Percentiles rank a stretch among this genome's conserved stretches.
phyloP scores from a whole-genome alignment of 345 rosid genomes.

The Murraya paniculata region DNA sequence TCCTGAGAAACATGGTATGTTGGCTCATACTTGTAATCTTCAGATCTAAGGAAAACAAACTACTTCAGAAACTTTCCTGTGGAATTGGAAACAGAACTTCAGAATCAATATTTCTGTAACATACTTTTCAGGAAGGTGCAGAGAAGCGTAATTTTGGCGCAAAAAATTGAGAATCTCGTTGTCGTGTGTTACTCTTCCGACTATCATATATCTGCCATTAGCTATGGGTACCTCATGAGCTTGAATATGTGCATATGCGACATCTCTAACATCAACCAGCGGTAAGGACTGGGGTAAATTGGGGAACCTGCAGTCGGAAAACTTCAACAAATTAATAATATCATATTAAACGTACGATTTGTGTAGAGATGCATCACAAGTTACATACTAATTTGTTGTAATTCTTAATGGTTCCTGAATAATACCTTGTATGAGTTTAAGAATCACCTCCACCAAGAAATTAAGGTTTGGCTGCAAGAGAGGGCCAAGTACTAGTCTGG shows the following conservation, averaged over 20 bases:
- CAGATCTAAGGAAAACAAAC: conserved; percentile 41
- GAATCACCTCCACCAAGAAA: conserved; percentile 17
- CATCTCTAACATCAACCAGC: conserved; percentile 53
- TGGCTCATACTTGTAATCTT: conserved; percentile 65
- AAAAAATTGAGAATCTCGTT: conserved; percentile 12
- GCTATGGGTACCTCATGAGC: conserved; percentile 51
- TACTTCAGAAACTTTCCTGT: conserved; percentile 1
- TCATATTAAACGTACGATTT: neutral
- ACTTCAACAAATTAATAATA: neutral
- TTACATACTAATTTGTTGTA: neutral
- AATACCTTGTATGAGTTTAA: conserved; percentile 30
- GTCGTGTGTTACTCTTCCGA: conserved; percentile 18
- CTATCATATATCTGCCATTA: conserved; percentile 38
- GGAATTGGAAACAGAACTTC: conserved; percentile 18
- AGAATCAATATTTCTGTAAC: neutral
- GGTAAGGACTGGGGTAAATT: conserved; percentile 10
- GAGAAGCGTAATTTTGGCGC: conserved; percentile 5
- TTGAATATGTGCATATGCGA: conserved; percentile 54
- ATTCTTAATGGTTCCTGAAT: neutral
- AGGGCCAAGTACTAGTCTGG: conserved; percentile 45
- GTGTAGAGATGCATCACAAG: neutral
- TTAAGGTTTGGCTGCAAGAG: conserved; percentile 40
- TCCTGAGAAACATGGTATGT: conserved; percentile 74
- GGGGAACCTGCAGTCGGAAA: conserved; percentile 15
- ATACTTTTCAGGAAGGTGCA: conserved; percentile 27